Evolutionary conservation across 108 stramenopile genomes (phyloP).

Genomic region (Skeletonema costatum): DNA sequence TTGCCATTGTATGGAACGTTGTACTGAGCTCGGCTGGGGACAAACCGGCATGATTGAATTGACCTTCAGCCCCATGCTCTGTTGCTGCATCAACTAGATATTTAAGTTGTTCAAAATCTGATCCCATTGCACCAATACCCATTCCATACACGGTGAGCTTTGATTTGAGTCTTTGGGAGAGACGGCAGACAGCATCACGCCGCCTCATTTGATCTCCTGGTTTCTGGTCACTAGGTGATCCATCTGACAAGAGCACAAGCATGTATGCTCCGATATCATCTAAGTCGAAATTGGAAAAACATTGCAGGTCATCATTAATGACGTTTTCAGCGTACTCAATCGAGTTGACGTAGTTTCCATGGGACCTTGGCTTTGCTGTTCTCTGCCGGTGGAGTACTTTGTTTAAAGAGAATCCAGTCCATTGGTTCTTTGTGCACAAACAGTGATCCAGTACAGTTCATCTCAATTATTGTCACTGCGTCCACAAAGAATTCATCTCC

Average conservation of each 20-base stretch:
- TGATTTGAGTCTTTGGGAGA: constrained; percentile 26
- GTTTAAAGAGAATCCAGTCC: constrained; percentile 73
- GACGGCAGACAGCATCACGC: constrained; percentile 13
- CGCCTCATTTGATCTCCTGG: not conserved
- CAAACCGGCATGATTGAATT: constrained; percentile 47
- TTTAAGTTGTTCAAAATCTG: constrained; percentile 35
- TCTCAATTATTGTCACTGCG: constrained; percentile 62
- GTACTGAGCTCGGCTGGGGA: constrained; percentile 32
- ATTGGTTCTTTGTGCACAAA: constrained; percentile 52
- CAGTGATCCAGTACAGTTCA: constrained; percentile 37
- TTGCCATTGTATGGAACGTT: constrained; percentile 38
- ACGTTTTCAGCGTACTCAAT: constrained; percentile 17
- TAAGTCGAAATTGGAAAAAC: constrained; percentile 19
- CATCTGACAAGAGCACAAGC: constrained; percentile 43
- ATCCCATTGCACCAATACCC: constrained; percentile 32
- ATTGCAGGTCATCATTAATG: constrained; percentile 21
- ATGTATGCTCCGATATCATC: constrained; percentile 43
- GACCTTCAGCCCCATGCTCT: constrained; percentile 19
- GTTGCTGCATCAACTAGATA: constrained; percentile 18
- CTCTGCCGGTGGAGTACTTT: constrained; percentile 44
- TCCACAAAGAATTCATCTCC: constrained; percentile 52
- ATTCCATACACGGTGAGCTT: constrained; percentile 42
- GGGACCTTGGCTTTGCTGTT: constrained; percentile 26
- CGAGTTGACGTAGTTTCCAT: constrained; percentile 42
- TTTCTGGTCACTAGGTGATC: constrained; percentile 34